These are phyloP conservation scores for Coniochaeta prunicola DNA, from an alignment of 2,329 filamentous ascomycete species.

Conservation along the genomic window DNA sequence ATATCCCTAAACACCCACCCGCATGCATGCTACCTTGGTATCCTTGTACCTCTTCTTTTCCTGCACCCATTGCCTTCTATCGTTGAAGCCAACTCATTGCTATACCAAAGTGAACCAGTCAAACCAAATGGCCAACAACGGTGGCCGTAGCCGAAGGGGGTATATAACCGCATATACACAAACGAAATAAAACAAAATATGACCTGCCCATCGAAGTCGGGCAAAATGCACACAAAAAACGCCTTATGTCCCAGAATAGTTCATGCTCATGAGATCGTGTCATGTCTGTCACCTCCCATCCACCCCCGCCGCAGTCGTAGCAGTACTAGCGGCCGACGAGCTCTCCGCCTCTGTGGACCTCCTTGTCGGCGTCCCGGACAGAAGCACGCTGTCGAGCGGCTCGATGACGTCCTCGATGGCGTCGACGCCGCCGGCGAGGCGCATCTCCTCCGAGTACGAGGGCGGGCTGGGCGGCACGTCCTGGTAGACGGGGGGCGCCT, in stretches of 20 bases:
- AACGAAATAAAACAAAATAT: not conserved
- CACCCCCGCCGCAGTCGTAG: not conserved
- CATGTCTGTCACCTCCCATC: not conserved
- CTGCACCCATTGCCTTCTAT: not conserved
- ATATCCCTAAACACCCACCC: not conserved
- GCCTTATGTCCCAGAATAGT: not conserved
- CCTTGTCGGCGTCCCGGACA: not conserved
- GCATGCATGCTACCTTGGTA: not conserved
- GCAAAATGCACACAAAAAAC: not conserved
- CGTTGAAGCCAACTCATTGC: not conserved
- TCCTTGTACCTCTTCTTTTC: not conserved
- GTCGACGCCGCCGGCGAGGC: conserved; percentile 15
- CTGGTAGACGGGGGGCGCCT: conserved; percentile 88
- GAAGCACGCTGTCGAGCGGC: conserved; percentile 19
- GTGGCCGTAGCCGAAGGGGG: not conserved
- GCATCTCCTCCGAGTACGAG: conserved; percentile 43
- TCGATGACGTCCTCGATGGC: conserved; percentile 33
- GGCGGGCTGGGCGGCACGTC: conserved; percentile 87
- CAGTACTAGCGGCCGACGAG: no score
- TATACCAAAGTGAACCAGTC: not conserved
- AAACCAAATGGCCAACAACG: not conserved
- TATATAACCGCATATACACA: not conserved
- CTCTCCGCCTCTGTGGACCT: not conserved
- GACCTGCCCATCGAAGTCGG: not conserved
- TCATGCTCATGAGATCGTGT: no score